Conservation (phyloP, 164 flowering plant genomes). For the Vitis amurensis region DNA sequence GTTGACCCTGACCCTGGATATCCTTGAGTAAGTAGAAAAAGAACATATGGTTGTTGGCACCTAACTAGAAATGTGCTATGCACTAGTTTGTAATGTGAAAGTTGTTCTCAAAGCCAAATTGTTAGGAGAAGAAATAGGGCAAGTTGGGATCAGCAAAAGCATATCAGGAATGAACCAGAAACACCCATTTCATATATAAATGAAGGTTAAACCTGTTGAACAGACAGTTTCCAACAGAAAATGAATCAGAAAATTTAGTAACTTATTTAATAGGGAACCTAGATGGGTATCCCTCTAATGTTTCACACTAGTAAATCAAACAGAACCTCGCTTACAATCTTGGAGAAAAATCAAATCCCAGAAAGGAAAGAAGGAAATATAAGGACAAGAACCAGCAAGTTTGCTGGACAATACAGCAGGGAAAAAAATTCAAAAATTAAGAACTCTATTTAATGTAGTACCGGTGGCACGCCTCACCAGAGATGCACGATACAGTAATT, state of each 20-base stretch:
- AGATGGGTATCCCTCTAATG: constrained; percentile 34
- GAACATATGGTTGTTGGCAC: too few species aligned
- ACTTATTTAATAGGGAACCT: constrained; percentile 46
- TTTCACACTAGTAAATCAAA: constrained; percentile 52
- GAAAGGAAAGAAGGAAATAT: constrained; percentile 24
- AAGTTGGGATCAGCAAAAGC: too few species aligned
- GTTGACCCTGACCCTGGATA: too few species aligned
- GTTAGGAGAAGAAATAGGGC: too few species aligned
- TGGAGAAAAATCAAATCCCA: constrained; percentile 30
- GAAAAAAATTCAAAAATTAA: constrained; percentile 19
- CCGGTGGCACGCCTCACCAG: constrained; percentile 27
- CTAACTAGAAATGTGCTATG: too few species aligned
- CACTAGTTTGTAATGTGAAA: too few species aligned
- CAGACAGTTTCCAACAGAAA: constrained; percentile 11
- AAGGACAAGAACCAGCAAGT: constrained; percentile 29
- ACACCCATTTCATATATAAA: too few species aligned
- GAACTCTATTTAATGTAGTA: constrained; percentile 21
- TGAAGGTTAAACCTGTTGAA: not conserved
- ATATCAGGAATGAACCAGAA: too few species aligned
- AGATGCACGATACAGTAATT: constrained; percentile 36
- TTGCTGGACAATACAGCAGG: constrained; percentile 28
- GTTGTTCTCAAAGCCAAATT: too few species aligned
- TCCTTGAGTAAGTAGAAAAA: too few species aligned
- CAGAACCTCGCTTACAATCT: constrained; percentile 40
- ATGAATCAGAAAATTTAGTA: constrained; percentile 29